phyloP scores from a whole-genome alignment of 176 grass and related monocot genomes.

The Alopecurus myosuroides region DNA sequence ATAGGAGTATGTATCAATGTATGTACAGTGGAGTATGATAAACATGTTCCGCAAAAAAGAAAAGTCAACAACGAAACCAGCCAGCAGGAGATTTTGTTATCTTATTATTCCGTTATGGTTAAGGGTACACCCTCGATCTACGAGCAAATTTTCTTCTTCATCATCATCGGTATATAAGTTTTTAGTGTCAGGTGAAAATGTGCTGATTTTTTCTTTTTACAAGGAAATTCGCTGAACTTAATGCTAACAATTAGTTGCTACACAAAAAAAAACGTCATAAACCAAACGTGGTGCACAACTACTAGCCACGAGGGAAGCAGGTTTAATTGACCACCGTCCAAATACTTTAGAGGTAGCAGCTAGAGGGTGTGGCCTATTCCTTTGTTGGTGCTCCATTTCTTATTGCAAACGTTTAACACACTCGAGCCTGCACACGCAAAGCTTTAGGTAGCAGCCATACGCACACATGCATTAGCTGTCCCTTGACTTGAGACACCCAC shows the following conservation, averaged over 20 bases:
- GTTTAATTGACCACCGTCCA: background rate
- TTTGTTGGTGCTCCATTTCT: background rate
- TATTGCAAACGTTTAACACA: slow-evolving; percentile 30
- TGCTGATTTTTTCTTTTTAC: too few relatives aligned
- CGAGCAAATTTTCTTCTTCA: background rate
- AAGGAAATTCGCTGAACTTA: too few relatives aligned
- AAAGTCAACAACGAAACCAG: background rate
- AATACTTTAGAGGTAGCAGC: background rate
- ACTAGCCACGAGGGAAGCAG: background rate
- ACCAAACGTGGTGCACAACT: background rate
- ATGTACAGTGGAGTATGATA: background rate
- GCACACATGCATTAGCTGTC: background rate
- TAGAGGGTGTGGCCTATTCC: background rate
- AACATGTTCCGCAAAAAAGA: background rate
- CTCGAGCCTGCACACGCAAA: background rate
- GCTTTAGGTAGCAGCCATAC: slow-evolving; percentile 10
- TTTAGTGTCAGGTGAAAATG: too few relatives aligned
- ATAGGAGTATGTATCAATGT: background rate
- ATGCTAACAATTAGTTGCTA: background rate
- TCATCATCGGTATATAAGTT: background rate
- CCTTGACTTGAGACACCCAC: slow-evolving; percentile 29
- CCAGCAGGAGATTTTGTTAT: background rate
- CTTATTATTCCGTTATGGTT: too few relatives aligned
- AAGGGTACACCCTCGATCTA: too few relatives aligned
- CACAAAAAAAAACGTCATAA: too few relatives aligned